Evolutionary conservation across 1,139 yeast genomes (phyloP).

Genomic region (Chernovozyma aurita): DNA sequence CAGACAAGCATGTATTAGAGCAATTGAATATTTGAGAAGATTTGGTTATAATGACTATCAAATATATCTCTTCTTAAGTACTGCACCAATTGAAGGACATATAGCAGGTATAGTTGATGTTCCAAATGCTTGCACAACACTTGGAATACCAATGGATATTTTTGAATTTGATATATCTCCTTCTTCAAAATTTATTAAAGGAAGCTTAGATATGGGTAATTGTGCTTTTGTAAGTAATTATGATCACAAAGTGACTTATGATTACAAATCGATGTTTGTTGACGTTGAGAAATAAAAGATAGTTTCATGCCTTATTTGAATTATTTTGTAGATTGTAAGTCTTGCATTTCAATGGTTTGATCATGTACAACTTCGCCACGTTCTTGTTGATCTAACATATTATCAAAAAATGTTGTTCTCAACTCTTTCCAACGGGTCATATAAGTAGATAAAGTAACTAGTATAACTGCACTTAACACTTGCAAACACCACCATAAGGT

Average conservation of each 20-base stretch:
- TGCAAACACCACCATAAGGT: constrained; percentile 86
- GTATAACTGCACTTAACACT: constrained; percentile 56
- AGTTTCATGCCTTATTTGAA: background rate
- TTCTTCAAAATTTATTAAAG: constrained; percentile 19
- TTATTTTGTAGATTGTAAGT: background rate
- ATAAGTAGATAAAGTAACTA: constrained; percentile 81
- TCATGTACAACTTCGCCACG: constrained; percentile 24
- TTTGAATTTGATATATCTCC: constrained; percentile 48
- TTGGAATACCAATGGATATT: constrained; percentile 48
- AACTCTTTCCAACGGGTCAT: constrained; percentile 85
- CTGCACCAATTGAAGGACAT: constrained; percentile 49
- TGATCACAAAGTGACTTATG: constrained; percentile 9
- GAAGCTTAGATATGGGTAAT: constrained; percentile 22
- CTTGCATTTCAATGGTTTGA: constrained; percentile 16
- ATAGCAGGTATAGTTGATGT: constrained; percentile 49
- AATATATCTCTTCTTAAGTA: constrained; percentile 38
- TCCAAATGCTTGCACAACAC: constrained; percentile 48
- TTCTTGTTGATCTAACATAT: constrained; percentile 56
- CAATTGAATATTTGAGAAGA: constrained; percentile 44
- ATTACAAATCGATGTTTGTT: constrained; percentile 6
- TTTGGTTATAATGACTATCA: constrained; percentile 49
- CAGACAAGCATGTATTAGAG: constrained; percentile 45
- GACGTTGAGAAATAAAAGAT: background rate
- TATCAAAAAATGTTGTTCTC: constrained; percentile 83
- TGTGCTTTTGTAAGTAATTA: constrained; percentile 33